phyloP scores from a whole-genome alignment of 2,329 filamentous ascomycete species.

The Cadophora sp. region DNA sequence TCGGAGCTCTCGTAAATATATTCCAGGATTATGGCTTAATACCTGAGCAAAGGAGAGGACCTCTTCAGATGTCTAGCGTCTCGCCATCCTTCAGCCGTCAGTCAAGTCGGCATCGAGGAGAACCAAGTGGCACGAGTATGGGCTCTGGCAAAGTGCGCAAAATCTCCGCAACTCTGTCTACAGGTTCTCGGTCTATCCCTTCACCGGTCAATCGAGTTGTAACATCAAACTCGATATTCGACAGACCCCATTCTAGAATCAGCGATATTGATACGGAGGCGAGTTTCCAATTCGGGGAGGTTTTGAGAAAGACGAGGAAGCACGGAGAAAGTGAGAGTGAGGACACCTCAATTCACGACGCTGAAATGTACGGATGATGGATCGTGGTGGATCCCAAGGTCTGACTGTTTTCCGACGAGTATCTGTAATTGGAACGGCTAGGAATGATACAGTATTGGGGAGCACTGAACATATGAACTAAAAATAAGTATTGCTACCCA shows the following conservation, averaged over 20 bases:
- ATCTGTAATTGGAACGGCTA: not conserved
- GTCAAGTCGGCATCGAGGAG: not conserved
- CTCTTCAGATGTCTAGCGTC: conserved; percentile 15
- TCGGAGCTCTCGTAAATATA: conserved; percentile 33
- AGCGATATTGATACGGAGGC: conserved; percentile 19
- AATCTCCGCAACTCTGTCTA: conserved; percentile 5
- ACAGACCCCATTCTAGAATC: conserved; percentile 1
- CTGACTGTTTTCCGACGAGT: not conserved
- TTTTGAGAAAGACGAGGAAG: conserved; percentile 5
- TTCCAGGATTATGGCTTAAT: conserved; percentile 36
- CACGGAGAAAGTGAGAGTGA: conserved; percentile 1
- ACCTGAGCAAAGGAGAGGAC: conserved; percentile 19
- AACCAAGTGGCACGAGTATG: not conserved
- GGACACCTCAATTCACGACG: not conserved
- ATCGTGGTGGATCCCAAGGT: not conserved
- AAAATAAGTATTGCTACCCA: not conserved
- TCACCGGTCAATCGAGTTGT: not conserved
- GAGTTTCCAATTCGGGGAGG: conserved; percentile 15
- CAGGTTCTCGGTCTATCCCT: not conserved
- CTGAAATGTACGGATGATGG: conserved; percentile 10
- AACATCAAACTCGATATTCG: not conserved
- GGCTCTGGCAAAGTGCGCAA: conserved; percentile 3
- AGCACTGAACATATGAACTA: not conserved
- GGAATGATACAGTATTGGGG: not conserved
- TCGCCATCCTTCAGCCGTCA: conserved; percentile 15